Evolutionary conservation across 768 basidiomycete species (phyloP), one percentile per base, ranked within the genome.

Genomic region (Phylloporus arenicola): DNA sequence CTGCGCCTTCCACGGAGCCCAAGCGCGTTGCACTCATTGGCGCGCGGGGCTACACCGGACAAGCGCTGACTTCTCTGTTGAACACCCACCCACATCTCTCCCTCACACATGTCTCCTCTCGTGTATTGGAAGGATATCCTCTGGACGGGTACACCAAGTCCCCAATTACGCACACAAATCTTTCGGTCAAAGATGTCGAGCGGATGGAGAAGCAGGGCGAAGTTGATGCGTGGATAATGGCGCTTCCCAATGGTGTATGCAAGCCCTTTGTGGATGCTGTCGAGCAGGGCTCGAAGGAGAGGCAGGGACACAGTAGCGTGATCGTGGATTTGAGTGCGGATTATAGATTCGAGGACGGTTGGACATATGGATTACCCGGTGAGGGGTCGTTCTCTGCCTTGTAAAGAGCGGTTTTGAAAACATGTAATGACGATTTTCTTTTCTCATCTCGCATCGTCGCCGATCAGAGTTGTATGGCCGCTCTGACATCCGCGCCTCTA

Each of bases 351-450:
- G 93, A 98, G 75, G 74, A 83, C 39, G 87, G 79, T 44, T 99
- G 96, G 96, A 88, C 88, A 56, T 99, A 99, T 66, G 96, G 96
- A 60, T 83, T 99, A 70, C 96, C 96, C 69, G 95, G 95, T 99
- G 80, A 91, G 92, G 74, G 59, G 62, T 64, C 72, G 70, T 68
- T 47, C 42, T 57, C 55, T 47, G 34, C 57, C 34, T 46, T 70
- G 66, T 63, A 59, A 64, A 66, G 57, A 50, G 43, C 70, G 67
- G 53, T 14, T 45, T 56, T 65, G 65, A 51, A 65, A 63, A 67
- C 63, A 45, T 51, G 54, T 64, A 57, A 68, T 70, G 60, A 70
- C 65, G 67, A 65, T 56, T 52, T 61, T 70, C 51, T 65, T 67
- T 55, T 57, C 62, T 58, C 52, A 35, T 25, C 35, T 46, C 37